Evolutionary conservation across 768 basidiomycete genomes (phyloP).

Genomic region (Phylloporus arenicola): DNA sequence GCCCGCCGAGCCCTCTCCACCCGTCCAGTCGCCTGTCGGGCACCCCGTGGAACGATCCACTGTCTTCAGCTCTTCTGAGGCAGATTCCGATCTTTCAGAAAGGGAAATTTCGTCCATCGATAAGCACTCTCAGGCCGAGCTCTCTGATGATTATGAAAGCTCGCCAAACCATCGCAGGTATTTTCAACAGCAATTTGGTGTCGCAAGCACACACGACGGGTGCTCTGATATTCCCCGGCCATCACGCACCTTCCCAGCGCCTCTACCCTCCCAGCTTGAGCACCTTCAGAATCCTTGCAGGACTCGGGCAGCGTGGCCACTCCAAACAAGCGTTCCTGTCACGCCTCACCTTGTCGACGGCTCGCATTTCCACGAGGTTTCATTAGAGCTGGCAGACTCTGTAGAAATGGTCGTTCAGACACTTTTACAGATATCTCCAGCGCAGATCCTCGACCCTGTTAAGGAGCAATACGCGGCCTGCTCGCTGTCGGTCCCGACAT

Average conservation of each 20-base stretch:
- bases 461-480: constrained; percentile 93
- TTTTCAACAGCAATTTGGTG: constrained; percentile 23
- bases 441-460: constrained; percentile 85
- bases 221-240: constrained; percentile 45
- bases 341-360: constrained; percentile 17
- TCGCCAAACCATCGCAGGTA: constrained; percentile 20
- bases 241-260: constrained; percentile 73
- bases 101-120: constrained; percentile 33
- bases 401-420: constrained; percentile 90
- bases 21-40: constrained; percentile 32
- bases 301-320: constrained; percentile 8
- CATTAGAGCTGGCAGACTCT: constrained; percentile 85
- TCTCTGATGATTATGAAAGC: constrained; percentile 29
- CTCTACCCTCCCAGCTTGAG: constrained; percentile 72
- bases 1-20: constrained; percentile 42
- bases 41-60: constrained; percentile 35
- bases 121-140: constrained; percentile 27
- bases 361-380: constrained; percentile 58
- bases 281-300: constrained; percentile 68
- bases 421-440: constrained; percentile 82
- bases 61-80: constrained; percentile 45
- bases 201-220: constrained; percentile 18
- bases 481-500: constrained; percentile 78
- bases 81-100: constrained; percentile 48
- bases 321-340: constrained; percentile 11